Conservation (phyloP, 257 asterid species). For the Knoxia roxburghii region DNA sequence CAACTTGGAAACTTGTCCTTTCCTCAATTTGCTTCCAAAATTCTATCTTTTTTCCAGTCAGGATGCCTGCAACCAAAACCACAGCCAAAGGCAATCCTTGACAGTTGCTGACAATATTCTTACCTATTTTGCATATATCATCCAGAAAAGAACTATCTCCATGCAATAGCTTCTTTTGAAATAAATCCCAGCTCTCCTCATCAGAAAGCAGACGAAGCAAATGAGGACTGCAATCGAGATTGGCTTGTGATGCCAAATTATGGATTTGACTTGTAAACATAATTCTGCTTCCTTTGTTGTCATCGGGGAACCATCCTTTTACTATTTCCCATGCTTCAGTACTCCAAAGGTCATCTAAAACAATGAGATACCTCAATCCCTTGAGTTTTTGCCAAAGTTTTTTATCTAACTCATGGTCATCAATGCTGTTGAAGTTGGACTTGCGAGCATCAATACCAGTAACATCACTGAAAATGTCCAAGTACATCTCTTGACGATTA, state of each 20-base stretch:
- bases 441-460: not conserved
- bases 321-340: conserved; percentile 1
- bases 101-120: not conserved
- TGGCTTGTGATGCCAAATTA: conserved; percentile 1
- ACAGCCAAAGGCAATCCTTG: conserved; percentile 8
- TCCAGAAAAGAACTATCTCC: not conserved
- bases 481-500: not conserved
- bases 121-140: not conserved
- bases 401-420: not conserved
- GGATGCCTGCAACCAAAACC: conserved; percentile 5
- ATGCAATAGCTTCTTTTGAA: not conserved
- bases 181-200: conserved; percentile 3
- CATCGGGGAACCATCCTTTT: not conserved
- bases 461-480: not conserved
- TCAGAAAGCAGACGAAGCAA: conserved; percentile 2
- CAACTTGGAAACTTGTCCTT: not conserved
- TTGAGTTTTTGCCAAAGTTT: not conserved
- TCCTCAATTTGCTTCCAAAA: conserved; percentile 3
- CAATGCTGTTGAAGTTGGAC: not conserved
- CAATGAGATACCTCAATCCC: not conserved
- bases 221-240: conserved; percentile 5
- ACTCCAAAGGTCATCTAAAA: not conserved
- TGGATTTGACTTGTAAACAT: conserved; percentile 2
- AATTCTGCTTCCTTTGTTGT: not conserved
- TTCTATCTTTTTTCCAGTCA: not conserved